Evolutionary conservation across 2,329 filamentous ascomycete species (phyloP).

Genomic region (Pseudogymnoascus sp.): DNA sequence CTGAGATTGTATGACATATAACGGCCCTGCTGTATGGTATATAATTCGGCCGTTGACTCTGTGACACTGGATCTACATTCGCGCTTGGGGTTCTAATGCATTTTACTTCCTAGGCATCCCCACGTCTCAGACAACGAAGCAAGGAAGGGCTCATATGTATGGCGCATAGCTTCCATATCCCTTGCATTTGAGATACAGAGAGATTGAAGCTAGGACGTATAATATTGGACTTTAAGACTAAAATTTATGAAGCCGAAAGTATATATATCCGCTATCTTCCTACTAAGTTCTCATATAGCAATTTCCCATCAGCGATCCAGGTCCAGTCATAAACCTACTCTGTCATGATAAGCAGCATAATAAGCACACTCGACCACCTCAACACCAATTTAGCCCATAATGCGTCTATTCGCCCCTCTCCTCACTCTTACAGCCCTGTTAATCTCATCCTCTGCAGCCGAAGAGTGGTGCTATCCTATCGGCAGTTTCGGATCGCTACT

Average conservation of each 20-base stretch:
- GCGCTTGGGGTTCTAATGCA: neutral
- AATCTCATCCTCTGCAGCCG: neutral
- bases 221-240: neutral
- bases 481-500: too few relatives aligned
- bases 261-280: neutral
- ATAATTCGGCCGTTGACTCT: neutral
- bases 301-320: neutral
- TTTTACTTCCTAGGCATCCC: neutral
- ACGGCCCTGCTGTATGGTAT: neutral
- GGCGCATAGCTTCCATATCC: neutral
- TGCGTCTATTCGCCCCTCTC: neutral
- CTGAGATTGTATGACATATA: neutral
- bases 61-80: neutral
- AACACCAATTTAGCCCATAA: neutral
- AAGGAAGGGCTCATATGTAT: neutral
- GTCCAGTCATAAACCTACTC: neutral
- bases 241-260: neutral
- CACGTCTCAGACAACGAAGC: neutral
- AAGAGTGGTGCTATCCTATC: too few relatives aligned
- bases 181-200: neutral
- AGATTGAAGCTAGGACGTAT: neutral
- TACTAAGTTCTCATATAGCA: neutral
- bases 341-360: neutral
- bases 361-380: neutral
- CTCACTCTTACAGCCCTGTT: neutral